A percentile compares a stretch with the other conserved stretches of the same genome.
Evolutionary conservation across 2,329 filamentous ascomycete species (phyloP).

Genomic region (Ophiostoma sp.): DNA sequence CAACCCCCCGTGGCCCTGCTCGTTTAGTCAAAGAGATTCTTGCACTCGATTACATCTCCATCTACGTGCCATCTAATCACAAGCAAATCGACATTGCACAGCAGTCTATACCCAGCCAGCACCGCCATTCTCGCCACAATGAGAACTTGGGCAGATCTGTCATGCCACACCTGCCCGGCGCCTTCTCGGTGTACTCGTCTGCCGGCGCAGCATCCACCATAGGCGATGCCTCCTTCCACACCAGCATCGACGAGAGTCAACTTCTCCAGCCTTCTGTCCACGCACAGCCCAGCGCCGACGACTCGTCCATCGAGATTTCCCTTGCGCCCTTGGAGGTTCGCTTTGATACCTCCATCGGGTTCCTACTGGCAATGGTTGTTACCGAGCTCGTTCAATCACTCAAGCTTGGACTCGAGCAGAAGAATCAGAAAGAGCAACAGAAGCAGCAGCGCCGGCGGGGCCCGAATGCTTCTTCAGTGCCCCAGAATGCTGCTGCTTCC

Average conservation of each 20-base stretch:
- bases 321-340: slow-evolving; percentile 48
- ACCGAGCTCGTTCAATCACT: slow-evolving; percentile 40
- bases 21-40: slow-evolving; percentile 53
- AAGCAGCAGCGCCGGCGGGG: slow-evolving; percentile 18
- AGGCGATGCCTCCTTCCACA: slow-evolving; percentile 14
- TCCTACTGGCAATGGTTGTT: slow-evolving; percentile 48
- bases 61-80: slow-evolving; percentile 50
- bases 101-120: not conserved
- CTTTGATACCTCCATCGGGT: slow-evolving; percentile 54
- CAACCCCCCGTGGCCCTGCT: slow-evolving; percentile 49
- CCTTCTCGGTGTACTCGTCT: slow-evolving; percentile 49
- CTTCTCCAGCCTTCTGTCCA: slow-evolving; percentile 11
- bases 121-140: slow-evolving; percentile 10
- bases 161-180: slow-evolving; percentile 53
- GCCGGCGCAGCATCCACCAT: slow-evolving; percentile 19
- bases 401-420: slow-evolving; percentile 17
- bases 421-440: slow-evolving; percentile 28
- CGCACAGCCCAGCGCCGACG: slow-evolving; percentile 23
- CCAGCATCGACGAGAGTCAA: slow-evolving; percentile 25
- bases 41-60: slow-evolving; percentile 45
- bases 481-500: slow-evolving; percentile 18
- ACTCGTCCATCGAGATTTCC: slow-evolving; percentile 44
- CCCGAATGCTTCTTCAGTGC: not conserved
- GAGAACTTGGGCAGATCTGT: slow-evolving; percentile 35
- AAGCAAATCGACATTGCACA: slow-evolving; percentile 38